Conservation (phyloP, 768 basidiomycete species). For the Paxillus ammoniavirescens region DNA sequence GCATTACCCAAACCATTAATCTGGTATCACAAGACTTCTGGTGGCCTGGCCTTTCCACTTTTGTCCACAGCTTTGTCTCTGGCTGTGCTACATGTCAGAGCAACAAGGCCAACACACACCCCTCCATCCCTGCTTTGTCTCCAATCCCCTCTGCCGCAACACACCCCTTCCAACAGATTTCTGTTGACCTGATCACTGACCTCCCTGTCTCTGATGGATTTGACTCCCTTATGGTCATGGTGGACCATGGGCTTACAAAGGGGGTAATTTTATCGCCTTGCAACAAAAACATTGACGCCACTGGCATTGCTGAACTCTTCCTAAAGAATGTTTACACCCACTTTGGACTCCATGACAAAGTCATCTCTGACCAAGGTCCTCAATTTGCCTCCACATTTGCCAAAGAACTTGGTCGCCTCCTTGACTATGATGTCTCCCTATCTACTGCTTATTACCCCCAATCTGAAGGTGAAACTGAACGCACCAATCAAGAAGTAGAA, state of each 20-base stretch:
- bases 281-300: not conserved
- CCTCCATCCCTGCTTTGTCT: not conserved
- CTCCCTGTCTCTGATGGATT: not conserved
- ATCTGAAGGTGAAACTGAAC: not conserved
- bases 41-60: not conserved
- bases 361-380: no score
- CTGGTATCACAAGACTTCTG: not conserved
- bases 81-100: conserved; percentile 9
- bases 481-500: no score
- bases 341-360: no score
- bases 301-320: no score
- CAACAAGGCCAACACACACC: conserved; percentile 3
- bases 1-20: not conserved
- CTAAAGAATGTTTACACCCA: no score
- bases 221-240: not conserved
- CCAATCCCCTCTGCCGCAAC: not conserved
- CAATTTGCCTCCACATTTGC: no score
- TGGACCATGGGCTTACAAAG: not conserved
- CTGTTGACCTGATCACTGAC: not conserved
- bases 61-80: not conserved
- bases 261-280: not conserved
- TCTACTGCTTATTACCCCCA: not conserved
- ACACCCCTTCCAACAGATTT: not conserved
- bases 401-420: no score
- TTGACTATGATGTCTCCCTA: no score